A percentile compares a stretch with the other conserved stretches of the same genome.
Evolutionary conservation across 192 early-diverging fungal genomes (phyloP).

Genomic region (Dispira simplex): DNA sequence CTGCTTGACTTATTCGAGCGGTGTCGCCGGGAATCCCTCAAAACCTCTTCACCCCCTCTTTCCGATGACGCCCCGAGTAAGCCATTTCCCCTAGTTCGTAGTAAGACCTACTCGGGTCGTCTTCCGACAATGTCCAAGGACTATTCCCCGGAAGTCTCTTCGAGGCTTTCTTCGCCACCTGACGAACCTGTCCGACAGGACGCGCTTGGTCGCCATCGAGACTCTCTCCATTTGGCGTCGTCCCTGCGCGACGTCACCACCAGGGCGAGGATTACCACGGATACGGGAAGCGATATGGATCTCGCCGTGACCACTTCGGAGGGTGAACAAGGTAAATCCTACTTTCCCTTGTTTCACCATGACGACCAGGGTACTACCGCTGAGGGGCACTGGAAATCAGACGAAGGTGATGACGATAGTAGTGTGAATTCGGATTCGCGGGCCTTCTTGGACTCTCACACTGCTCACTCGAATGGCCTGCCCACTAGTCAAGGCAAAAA

Average conservation of each 20-base stretch:
- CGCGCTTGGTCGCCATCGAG: not conserved
- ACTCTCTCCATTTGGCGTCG: not conserved
- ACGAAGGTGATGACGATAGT: not conserved
- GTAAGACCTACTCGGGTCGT: not conserved
- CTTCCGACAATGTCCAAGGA: too few relatives aligned
- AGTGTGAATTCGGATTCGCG: not conserved
- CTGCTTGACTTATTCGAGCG: conserved; percentile 2
- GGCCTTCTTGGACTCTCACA: not conserved
- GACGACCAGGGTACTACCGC: not conserved
- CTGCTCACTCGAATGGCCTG: not conserved
- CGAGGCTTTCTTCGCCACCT: not conserved
- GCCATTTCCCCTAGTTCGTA: not conserved
- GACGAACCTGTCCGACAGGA: not conserved
- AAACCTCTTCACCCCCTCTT: not conserved
- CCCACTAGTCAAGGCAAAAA: not conserved
- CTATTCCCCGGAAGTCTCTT: too few relatives aligned
- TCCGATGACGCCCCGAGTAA: not conserved
- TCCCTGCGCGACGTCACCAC: not conserved
- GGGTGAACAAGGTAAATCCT: not conserved
- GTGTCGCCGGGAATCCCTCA: conserved; percentile 6
- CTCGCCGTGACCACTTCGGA: not conserved
- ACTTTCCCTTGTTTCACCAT: not conserved
- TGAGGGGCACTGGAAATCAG: not conserved
- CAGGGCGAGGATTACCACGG: not conserved
- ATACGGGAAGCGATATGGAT: not conserved